Evolutionary conservation across 2,329 filamentous ascomycete species (phyloP), one percentile per base, ranked within the genome.

Genomic region (Rutstroemia sp.): DNA sequence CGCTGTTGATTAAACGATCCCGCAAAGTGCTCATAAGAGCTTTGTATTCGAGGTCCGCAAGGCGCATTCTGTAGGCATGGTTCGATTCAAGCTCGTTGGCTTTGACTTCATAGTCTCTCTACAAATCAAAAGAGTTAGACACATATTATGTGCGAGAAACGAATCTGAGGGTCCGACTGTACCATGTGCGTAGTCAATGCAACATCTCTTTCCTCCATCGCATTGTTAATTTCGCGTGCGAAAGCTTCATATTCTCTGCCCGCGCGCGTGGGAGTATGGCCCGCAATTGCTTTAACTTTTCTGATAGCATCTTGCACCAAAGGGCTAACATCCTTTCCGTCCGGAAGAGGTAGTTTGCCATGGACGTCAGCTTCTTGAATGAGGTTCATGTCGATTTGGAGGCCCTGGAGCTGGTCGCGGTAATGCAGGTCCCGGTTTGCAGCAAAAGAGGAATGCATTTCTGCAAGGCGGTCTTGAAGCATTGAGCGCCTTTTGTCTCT

Each of bases 361-460:
- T 95, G 95, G 0, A 89, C 87, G 67, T 96, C 87, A 52, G 94
- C 88, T 64, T 88, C 85, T 70, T 90, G 85, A 63, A 96, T 89
- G 47, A 95, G 79, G 57, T 82, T 89, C 73, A 92, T 91, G 71
- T 96, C 92, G 62, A 89, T 85, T 73, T 96, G 92, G n/a, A 96
- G 83, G 63, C 89, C 89, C 67, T 94, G 87, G 2, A 96, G 80
- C 72, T 96, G 90, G 63, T 94, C 88, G 60, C 92, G 84, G 72
- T 95, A 97, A 65, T 90, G 85, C 60, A 81, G 77, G 71, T 96
- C 90, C 62, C 89, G 82, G 68, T 95, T 91, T 61, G 86, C 82
- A 61, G 84, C 82, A 72, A 96, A 92, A 63, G 85, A 84, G 54
- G 87, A 83, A 54, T 86, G 84, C 72, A 96, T 84, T 56, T 84